Base-by-base conservation (phyloP, 495 filamentous ascomycete genomes). In the Hypoxylon intermedium region DNA sequence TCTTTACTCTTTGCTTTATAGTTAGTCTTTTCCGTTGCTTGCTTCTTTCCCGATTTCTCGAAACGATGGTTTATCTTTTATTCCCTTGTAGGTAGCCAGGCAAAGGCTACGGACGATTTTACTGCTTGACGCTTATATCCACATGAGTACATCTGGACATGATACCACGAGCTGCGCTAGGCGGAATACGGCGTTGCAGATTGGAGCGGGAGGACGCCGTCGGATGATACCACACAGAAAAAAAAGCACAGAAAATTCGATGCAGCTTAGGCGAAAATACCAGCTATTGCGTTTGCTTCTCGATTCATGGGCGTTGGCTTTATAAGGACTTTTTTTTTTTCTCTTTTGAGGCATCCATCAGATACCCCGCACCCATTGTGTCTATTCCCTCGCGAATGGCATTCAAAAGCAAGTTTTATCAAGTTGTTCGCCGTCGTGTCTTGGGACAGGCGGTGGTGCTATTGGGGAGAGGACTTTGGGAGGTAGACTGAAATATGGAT, bases 111-210 rank as follows among this genome's bases (percentile, higher is more conserved):
- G 53, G 37, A 69, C 52, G 68, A 67, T 46, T 58, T 62, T 58
- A 53, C 59, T 36, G 9, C 41, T 60, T 71, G 66, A 71, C 61
- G 63, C 68, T 67, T 71, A 71, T 67, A 69, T 59, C 62, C 54
- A 50, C 54, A 70, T 40, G 60, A 72, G 62, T 60, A 67, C 61
- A 70, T 58, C 65, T 63, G 58, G 58, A 67, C 63, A 69, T 72
- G 67, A 72, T 72, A 72, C 69, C 69, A 69, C 64, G 67, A 69
- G 52, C 52, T 67, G 64, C 63, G 57, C 45, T 33, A 54, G 64
- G 64, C 67, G 65, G 67, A 65, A 63, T 67, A 69, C 58, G 67
- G 67, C 67, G 64, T 72, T 69, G 69, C 63, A 69, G 64, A 68
- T 62, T 65, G 67, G 69, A 66, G 69, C 60, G 52, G 64, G 60